Base-by-base conservation (phyloP, 306 rosid species). In the Vachellia collinsii region DNA sequence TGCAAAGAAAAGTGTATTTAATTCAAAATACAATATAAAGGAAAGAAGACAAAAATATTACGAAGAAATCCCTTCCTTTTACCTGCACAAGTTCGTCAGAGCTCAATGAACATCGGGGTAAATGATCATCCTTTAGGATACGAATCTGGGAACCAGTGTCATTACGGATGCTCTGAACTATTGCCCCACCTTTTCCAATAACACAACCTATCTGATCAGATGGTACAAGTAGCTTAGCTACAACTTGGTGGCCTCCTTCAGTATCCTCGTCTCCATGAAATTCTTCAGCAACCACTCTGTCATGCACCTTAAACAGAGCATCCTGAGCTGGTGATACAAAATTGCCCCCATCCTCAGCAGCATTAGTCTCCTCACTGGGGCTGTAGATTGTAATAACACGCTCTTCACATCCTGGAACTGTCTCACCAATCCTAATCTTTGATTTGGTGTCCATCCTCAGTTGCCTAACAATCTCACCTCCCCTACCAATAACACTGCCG, bases 391-490 rank as follows among this genome's bases (percentile, higher is more conserved):
- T 93, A 66, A 96, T 81, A 19, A 96, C 93, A 8, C 99, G 92
- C 88, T 96, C 99, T 0, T 93, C 98, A 25, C 91, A 84, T 37
- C 98, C 97, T 0, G 92, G 91, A 41, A 92, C 93, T n/a, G 93
- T 89, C 76, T 96, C 98, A 51, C 98, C 97, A 84, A 96, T 96
- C 83, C 99, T 85, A 72, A 96, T 92, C 92, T 93, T 96, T 10
- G 97, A 83, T 77, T 90, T 91, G 3, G 99, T 96, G 83, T 93
- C 98, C 22, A 78, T 37, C 86, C 99, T 89, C 34, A 96, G 72
- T 81, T 96, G 99, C 96, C 93, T 93, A 72, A 96, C 97, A 80
- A 96, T 96, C 90, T 96, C 99, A 44, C 99, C 99, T 84, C 99
- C 98, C 83, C 98, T 87, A 34, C 99, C 99, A 83, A 96, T 96